Percentiles rank a stretch among this genome's conserved stretches.
Conservation (phyloP, 352 stramenopile species). For the Globisporangium lucens region DNA sequence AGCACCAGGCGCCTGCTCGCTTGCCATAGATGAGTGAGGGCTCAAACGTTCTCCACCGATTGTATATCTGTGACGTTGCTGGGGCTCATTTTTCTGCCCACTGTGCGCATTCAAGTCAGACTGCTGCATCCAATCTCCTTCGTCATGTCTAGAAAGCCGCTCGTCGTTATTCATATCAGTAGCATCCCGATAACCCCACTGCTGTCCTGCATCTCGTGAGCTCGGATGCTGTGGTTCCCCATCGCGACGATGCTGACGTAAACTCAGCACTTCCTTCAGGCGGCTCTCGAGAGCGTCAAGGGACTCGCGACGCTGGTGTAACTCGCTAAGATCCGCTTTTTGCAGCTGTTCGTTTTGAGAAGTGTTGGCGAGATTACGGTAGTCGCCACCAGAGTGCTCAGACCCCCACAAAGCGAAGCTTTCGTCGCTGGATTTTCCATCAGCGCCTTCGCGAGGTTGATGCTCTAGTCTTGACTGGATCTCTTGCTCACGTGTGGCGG, state of each 20-base stretch:
- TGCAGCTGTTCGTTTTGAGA: background rate
- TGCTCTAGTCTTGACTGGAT: background rate
- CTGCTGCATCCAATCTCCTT: background rate
- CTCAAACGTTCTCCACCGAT: background rate
- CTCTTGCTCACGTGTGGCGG: background rate
- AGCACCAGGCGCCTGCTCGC: background rate
- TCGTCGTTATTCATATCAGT: background rate
- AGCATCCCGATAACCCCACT: background rate
- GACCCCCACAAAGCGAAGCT: background rate
- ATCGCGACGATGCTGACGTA: background rate
- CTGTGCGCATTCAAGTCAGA: background rate
- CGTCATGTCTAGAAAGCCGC: background rate
- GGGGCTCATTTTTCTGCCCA: background rate
- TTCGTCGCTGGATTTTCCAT: background rate
- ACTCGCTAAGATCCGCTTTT: background rate
- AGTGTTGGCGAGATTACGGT: background rate
- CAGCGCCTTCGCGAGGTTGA: background rate
- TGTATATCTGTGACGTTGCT: background rate
- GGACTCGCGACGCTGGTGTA: background rate
- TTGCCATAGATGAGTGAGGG: background rate
- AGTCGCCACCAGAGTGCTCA: background rate
- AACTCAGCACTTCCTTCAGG: background rate
- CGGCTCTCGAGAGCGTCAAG: background rate
- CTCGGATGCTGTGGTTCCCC: background rate
- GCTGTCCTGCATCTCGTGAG: background rate